phyloP scores from a whole-genome alignment of 805 yeast genomes.

The Lachancea thermotolerans region DNA sequence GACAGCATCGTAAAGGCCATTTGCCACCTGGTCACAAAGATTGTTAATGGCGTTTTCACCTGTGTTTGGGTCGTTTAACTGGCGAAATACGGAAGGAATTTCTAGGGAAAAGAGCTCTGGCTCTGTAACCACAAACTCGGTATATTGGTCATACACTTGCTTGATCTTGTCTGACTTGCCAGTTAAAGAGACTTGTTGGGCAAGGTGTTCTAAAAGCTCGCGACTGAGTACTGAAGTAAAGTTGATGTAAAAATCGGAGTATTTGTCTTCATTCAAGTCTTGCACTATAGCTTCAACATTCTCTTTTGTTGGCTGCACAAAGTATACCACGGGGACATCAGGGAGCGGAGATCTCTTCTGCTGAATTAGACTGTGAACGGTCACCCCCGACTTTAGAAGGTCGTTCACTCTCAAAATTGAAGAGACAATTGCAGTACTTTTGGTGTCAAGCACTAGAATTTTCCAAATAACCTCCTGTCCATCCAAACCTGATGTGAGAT shows the following conservation, averaged over 20 bases:
- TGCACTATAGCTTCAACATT: conserved; percentile 63
- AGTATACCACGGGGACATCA: conserved; percentile 92
- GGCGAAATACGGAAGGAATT: conserved; percentile 54
- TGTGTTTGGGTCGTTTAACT: conserved; percentile 63
- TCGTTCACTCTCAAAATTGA: conserved; percentile 92
- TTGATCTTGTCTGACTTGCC: conserved; percentile 67
- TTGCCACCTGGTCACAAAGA: conserved; percentile 64
- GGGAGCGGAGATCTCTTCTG: conserved; percentile 76
- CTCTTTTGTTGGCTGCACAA: conserved; percentile 77
- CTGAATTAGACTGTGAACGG: conserved; percentile 73
- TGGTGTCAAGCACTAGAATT: conserved; percentile 72
- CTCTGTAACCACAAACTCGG: conserved; percentile 88
- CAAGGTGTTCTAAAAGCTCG: conserved; percentile 79
- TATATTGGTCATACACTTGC: conserved; percentile 91
- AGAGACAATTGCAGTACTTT: conserved; percentile 79
- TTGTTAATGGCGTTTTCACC: conserved; percentile 67
- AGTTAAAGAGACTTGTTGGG: conserved; percentile 66
- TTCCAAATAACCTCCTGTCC: conserved; percentile 82
- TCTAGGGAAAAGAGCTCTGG: conserved; percentile 84
- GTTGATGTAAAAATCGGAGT: conserved; percentile 75
- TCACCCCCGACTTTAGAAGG: conserved; percentile 80
- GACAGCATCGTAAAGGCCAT: conserved; percentile 73
- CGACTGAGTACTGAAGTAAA: conserved; percentile 78
- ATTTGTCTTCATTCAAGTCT: conserved; percentile 69
- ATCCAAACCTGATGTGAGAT: conserved; percentile 47